Percentiles rank a stretch among this genome's conserved stretches.
These are phyloP conservation scores for Lactarius vividus DNA, from an alignment of 768 basidiomycete genomes.

Conservation along the genomic window DNA sequence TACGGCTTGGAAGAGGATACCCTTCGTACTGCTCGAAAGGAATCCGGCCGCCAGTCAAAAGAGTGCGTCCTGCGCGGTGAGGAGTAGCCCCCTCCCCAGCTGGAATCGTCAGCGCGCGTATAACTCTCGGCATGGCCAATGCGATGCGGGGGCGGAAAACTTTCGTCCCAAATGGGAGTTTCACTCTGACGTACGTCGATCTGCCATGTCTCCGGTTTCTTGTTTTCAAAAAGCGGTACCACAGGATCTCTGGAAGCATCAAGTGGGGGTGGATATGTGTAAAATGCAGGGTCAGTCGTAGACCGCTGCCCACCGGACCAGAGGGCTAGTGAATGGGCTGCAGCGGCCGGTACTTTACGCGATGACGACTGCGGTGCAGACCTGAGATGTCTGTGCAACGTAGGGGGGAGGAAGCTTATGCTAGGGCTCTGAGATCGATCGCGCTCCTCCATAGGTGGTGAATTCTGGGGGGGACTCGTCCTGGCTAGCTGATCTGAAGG, in stretches of 20 bases:
- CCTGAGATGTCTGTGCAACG: conserved; percentile 47
- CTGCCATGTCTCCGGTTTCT: conserved; percentile 15
- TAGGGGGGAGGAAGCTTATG: conserved; percentile 51
- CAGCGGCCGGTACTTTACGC: conserved; percentile 10
- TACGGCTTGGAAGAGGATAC: conserved; percentile 12
- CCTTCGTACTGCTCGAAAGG: conserved; percentile 7
- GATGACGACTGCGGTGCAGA: conserved; percentile 26
- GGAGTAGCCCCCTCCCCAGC: conserved; percentile 6
- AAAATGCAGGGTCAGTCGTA: conserved; percentile 32
- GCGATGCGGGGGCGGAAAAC: conserved; percentile 15
- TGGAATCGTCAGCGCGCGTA: conserved; percentile 24
- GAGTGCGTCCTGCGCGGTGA: conserved; percentile 5
- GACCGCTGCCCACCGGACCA: conserved; percentile 23
- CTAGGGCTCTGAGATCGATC: conserved; percentile 29
- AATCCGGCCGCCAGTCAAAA: conserved; percentile 17
- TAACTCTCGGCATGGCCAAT: conserved; percentile 28
- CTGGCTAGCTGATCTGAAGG: conserved; percentile 1
- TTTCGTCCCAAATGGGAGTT: conserved; percentile 17
- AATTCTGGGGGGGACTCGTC: conserved; percentile 8
- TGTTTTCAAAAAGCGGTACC: background rate
- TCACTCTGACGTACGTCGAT: conserved; percentile 6
- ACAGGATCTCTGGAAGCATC: conserved; percentile 10
- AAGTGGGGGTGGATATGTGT: conserved; percentile 28
- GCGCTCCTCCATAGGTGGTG: conserved; percentile 18
- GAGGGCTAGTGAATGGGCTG: background rate